A percentile compares a stretch with the other conserved stretches of the same genome.
Conservation (phyloP, 805 yeast genomes). For the Saccharomycopsis javanensis region DNA sequence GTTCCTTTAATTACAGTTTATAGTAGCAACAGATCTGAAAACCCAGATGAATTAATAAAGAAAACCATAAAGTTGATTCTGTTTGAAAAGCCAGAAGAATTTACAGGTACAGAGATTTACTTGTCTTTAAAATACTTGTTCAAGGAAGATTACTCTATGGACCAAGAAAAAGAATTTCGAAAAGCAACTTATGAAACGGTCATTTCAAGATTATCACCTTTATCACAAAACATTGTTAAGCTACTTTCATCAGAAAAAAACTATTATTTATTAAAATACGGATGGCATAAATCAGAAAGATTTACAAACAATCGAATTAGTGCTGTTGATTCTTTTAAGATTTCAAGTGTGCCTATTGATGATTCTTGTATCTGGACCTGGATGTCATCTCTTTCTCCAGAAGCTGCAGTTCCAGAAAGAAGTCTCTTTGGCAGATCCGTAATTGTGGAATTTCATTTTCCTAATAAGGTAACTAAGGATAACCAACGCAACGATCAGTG, state of each 20-base stretch:
- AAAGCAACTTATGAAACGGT: slow-evolving; percentile 36
- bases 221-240: slow-evolving; percentile 51
- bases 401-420: slow-evolving; percentile 56
- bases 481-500: neutral
- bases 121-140: slow-evolving; percentile 68
- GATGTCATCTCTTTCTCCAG: slow-evolving; percentile 68
- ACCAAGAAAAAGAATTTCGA: neutral
- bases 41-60: slow-evolving; percentile 50
- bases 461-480: neutral
- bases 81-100: slow-evolving; percentile 48
- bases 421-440: slow-evolving; percentile 71
- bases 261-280: slow-evolving; percentile 15
- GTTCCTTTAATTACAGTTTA: slow-evolving; percentile 50
- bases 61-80: slow-evolving; percentile 49
- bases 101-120: slow-evolving; percentile 69
- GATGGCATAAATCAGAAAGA: slow-evolving; percentile 14
- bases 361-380: slow-evolving; percentile 91
- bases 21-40: slow-evolving; percentile 31
- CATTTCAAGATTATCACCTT: slow-evolving; percentile 57
- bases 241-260: slow-evolving; percentile 25
- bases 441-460: slow-evolving; percentile 61
- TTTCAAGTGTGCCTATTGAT: slow-evolving; percentile 62
- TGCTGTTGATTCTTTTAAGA: slow-evolving; percentile 14
- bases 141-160: slow-evolving; percentile 29
- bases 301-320: neutral